Evolutionary conservation across 1,139 yeast genomes (phyloP).

Genomic region (Nadsonia starkeyi-henricii): DNA sequence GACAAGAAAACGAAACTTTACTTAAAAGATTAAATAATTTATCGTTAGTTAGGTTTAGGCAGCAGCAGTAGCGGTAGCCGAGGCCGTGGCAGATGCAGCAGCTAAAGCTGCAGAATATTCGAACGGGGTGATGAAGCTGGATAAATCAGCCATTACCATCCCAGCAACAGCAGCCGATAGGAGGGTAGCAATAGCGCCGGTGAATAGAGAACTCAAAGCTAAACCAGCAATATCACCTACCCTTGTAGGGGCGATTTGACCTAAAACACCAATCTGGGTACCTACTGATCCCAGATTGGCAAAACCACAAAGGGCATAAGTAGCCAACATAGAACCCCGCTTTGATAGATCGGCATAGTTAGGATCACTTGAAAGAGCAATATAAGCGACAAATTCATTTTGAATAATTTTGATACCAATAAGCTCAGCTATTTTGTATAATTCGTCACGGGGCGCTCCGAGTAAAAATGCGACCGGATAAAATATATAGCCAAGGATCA

Average conservation of each 20-base stretch:
- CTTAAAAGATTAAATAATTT: no score
- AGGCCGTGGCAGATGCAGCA: no score
- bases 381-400: slow-evolving; percentile 51
- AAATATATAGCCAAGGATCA: slow-evolving; percentile 43
- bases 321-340: slow-evolving; percentile 45
- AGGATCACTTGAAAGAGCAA: slow-evolving; percentile 27
- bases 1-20: no score
- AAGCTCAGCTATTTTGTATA: slow-evolving; percentile 37
- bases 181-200: slow-evolving; percentile 44
- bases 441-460: slow-evolving; percentile 47
- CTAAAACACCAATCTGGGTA: slow-evolving; percentile 49
- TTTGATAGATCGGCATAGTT: slow-evolving; percentile 38
- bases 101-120: neutral
- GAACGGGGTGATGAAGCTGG: slow-evolving; percentile 8
- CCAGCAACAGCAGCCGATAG: slow-evolving; percentile 55
- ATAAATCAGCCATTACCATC: slow-evolving; percentile 46
- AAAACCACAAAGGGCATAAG: slow-evolving; percentile 54
- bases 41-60: no score
- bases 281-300: slow-evolving; percentile 54
- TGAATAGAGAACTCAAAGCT: slow-evolving; percentile 37
- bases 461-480: slow-evolving; percentile 50
- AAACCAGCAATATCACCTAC: slow-evolving; percentile 37
- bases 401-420: slow-evolving; percentile 48
- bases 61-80: no score
- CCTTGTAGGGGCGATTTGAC: slow-evolving; percentile 41